Evolutionary conservation across 768 basidiomycete species (phyloP).

Genomic region (Collybiopsis confluens): DNA sequence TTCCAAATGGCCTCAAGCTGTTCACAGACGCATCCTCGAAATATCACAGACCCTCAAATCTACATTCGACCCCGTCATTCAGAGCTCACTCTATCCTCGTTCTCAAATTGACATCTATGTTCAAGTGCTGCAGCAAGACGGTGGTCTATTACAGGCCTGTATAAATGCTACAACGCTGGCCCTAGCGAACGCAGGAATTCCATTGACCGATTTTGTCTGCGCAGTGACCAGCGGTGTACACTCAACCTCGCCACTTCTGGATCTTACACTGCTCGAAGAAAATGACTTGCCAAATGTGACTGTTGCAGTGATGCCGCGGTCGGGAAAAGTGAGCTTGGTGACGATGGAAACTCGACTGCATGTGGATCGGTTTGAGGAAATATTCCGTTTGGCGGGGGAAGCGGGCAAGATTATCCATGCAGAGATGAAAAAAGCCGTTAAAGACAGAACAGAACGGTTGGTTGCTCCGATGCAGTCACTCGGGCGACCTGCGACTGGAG

Average conservation of each 20-base stretch:
- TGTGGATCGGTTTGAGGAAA: slow-evolving; percentile 88
- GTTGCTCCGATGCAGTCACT: slow-evolving; percentile 58
- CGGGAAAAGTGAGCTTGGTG: slow-evolving; percentile 81
- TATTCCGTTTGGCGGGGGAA: slow-evolving; percentile 74
- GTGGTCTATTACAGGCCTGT: slow-evolving; percentile 83
- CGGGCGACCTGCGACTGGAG: slow-evolving; percentile 27
- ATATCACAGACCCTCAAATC: slow-evolving; percentile 83
- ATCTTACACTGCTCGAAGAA: slow-evolving; percentile 87
- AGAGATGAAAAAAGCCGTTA: slow-evolving; percentile 79
- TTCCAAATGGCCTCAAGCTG: slow-evolving; percentile 1
- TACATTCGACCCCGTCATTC: slow-evolving; percentile 95
- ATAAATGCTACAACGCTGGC: slow-evolving; percentile 96
- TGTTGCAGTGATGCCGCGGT: slow-evolving; percentile 84
- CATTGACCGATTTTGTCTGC: slow-evolving; percentile 86
- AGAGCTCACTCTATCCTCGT: slow-evolving; percentile 87
- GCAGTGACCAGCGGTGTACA: slow-evolving; percentile 88
- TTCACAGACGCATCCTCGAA: slow-evolving; percentile 76
- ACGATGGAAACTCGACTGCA: slow-evolving; percentile 94
- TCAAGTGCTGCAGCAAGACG: slow-evolving; percentile 92
- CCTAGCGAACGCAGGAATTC: slow-evolving; percentile 85
- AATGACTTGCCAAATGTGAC: slow-evolving; percentile 85
- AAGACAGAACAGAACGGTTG: slow-evolving; percentile 55
- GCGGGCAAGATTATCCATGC: slow-evolving; percentile 72
- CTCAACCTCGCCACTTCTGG: slow-evolving; percentile 75
- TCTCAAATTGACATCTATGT: slow-evolving; percentile 93